These are phyloP conservation scores for Fusarium dlaminii DNA, from an alignment of 2,329 filamentous ascomycete genomes.

Conservation along the genomic window DNA sequence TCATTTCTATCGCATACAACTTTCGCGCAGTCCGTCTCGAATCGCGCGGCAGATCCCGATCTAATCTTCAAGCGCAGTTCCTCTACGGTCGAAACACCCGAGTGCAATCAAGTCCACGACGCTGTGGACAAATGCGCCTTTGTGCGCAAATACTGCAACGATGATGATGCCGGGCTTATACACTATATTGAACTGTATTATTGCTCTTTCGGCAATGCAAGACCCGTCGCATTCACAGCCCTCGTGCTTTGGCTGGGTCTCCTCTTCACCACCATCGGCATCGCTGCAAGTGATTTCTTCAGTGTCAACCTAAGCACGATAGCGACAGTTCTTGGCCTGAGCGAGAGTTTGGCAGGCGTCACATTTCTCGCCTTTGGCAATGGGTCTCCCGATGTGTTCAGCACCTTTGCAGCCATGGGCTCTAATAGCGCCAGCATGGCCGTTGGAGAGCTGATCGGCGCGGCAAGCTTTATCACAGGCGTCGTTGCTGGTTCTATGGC, in stretches of 20 bases:
- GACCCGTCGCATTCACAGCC: constrained; percentile 81
- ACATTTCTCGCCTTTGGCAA: constrained; percentile 98
- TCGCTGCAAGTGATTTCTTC: constrained; percentile 98
- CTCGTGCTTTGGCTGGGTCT: constrained; percentile 85
- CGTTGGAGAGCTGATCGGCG: constrained; percentile 92
- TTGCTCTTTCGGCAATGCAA: constrained; percentile 74
- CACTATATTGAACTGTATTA: constrained; percentile 93
- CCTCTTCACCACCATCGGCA: constrained; percentile 96
- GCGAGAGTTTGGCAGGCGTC: constrained; percentile 94
- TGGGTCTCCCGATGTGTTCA: constrained; percentile 97
- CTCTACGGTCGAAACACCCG: constrained; percentile 43
- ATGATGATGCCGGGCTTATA: constrained; percentile 89
- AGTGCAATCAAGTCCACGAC: constrained; percentile 83
- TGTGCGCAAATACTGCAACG: constrained; percentile 80
- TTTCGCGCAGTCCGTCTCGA: constrained; percentile 13
- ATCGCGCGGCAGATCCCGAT: constrained; percentile 7
- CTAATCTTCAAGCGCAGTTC: constrained; percentile 41
- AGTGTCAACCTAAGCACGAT: constrained; percentile 97
- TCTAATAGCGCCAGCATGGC: constrained; percentile 98
- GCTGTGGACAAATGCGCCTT: constrained; percentile 87
- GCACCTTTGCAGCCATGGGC: constrained; percentile 97
- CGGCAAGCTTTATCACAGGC: constrained; percentile 93
- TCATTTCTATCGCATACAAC: constrained; percentile 51
- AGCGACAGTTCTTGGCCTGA: constrained; percentile 86
- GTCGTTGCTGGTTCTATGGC: constrained; percentile 98